Base-by-base conservation (phyloP, 345 rosid genomes). In the Anastatica hierochuntica region DNA sequence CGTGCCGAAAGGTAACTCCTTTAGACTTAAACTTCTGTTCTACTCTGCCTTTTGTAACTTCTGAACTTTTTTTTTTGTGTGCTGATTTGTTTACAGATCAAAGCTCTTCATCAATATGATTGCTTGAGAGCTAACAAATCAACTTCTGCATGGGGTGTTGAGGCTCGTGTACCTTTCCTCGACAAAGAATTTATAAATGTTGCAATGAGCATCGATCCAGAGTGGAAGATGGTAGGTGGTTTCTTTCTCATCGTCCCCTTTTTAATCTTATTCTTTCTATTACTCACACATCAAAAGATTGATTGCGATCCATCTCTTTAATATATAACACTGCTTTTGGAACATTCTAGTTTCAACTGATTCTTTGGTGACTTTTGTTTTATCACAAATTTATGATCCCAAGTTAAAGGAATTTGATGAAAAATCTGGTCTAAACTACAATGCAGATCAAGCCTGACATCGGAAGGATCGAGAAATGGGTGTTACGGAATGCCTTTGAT, bases 91-190 rank as follows among this genome's bases (percentile, higher is more conserved):
- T 21, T 44, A 67, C 80, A 85, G 95, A 80, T 85, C 56, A 85
- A 85, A 66, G 79, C 84, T 48, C 95, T 85, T 64, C 85, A 85
- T 69, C 85, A 82, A 53, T 85, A 85, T 70, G 95, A 85, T 58
- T 85, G 90, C 77, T 74, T 85, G 74, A 82, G 95, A 66, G 95
- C 95, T 43, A 85, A 85, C 52, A 85, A 85, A 57, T 66, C 95
- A 12, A 82, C 95, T 56, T 82, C 90, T 26, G 90, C 95, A 43
- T 85, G 95, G 95, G 95, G 95, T 59, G 71, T 85, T 66, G 90
- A 85, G 76, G 95, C 90, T 69, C 90, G 95, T 66, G 90, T 85
- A 26, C 95, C 95, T 66, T 85, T 85, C 68, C 65, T 85, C 19
- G 90, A 85, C 67, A 82, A 80, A 74, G 90, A 75, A 39, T 85